Base-by-base conservation (phyloP, 306 rosid species). In the Sechiopsis laciniata region DNA sequence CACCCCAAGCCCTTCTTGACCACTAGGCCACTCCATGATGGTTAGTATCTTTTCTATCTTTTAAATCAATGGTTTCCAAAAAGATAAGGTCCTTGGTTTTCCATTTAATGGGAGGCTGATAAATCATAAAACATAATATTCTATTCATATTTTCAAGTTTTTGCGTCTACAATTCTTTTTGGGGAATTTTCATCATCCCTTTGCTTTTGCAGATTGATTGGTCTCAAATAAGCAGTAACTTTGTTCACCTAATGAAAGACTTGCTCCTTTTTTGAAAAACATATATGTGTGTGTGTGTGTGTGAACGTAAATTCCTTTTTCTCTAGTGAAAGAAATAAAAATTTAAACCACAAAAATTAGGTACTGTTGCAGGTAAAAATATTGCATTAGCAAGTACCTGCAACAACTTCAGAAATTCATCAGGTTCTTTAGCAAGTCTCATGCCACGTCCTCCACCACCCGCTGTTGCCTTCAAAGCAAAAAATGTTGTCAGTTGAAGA, bases 391-490 rank as follows among this genome's bases (percentile, higher is more conserved):
- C 46, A 40, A 40, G 65, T 80, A 94, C 99, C 97, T 91, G 97
- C 70, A 94, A 83, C 86, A 94, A 83, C 92, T 94, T 94, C 82
- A 94, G 96, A 83, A 94, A 94, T 85, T 94, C 99, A 4, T 78
- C 92, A 72, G 99, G 97, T 81, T 84, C 92, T 88, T 94, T 91
- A 75, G 99, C 99, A 75, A 94, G 99, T 67, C 97, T 91, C 99
- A 91, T 94, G 74, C 97, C 97, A 74, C 99, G 97, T 66, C 99
- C 99, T 79, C 99, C 97, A 55, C 99, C 99, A 72, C 99, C 99
- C 14, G 97, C 99, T 63, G 97, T 94, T 81, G 99, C 99, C 97
- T 94, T 78, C 57, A 77, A 80, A 84, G 71, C 32, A 78, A 20
- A 77, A 75, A 35, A 81, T 19, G 26, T 76, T 77, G 75, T 83